Percentiles rank a stretch among this genome's conserved stretches.
These are phyloP conservation scores for Epicoccum nigrum DNA, from an alignment of 2,329 filamentous ascomycete genomes.

Conservation along the genomic window DNA sequence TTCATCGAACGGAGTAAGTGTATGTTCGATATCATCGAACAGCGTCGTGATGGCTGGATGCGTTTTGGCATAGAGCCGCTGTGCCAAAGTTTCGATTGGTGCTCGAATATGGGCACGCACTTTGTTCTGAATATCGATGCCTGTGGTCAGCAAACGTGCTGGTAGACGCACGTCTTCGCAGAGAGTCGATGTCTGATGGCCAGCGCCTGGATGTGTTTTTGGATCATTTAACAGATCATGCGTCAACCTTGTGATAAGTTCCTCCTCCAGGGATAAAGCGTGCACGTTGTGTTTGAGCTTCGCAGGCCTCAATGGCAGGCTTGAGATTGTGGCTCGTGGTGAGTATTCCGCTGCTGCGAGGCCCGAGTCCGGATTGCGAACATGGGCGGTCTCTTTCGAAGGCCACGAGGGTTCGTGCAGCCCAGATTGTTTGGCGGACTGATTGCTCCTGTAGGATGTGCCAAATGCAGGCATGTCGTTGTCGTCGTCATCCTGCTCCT, in stretches of 20 bases:
- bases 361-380: conserved; percentile 33
- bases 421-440: conserved; percentile 66
- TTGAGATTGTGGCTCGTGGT: not conserved
- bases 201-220: not conserved
- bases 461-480: conserved; percentile 27
- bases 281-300: conserved; percentile 51
- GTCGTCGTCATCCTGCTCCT: conserved; percentile 23
- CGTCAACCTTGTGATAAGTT: conserved; percentile 33
- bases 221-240: conserved; percentile 22
- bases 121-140: conserved; percentile 48
- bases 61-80: conserved; percentile 5
- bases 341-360: not conserved
- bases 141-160: conserved; percentile 45
- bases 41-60: conserved; percentile 68
- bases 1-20: conserved; percentile 79
- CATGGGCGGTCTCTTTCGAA: conserved; percentile 61
- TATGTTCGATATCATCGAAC: conserved; percentile 64
- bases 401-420: conserved; percentile 75
- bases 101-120: conserved; percentile 38
- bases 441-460: conserved; percentile 23
- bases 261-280: conserved; percentile 29
- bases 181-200: conserved; percentile 19
- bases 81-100: conserved; percentile 12
- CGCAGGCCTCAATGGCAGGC: conserved; percentile 22
- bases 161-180: conserved; percentile 41